These are phyloP conservation scores for Phytophthora macrochlamydospora DNA, from an alignment of 352 stramenopile genomes.

Conservation along the genomic window DNA sequence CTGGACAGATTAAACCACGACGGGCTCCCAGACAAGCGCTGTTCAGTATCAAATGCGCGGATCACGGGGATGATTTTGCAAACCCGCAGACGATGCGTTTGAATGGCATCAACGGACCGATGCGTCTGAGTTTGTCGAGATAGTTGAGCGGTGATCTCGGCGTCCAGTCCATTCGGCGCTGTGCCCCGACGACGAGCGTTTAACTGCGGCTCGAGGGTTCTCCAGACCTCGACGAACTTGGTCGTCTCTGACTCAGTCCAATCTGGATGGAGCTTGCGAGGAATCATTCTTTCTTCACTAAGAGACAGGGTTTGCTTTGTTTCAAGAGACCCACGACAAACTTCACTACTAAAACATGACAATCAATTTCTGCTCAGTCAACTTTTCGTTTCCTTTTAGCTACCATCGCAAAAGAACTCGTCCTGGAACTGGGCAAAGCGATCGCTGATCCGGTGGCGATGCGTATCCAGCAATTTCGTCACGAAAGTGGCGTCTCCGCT, in stretches of 20 bases:
- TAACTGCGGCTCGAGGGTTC: not conserved
- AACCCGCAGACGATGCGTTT: constrained; percentile 4
- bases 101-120: not conserved
- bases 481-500: constrained; percentile 3
- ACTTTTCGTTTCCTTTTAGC: too few species aligned
- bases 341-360: too few species aligned
- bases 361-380: too few species aligned
- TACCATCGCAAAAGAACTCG: not conserved
- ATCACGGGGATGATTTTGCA: constrained; percentile 20
- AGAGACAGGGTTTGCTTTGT: not conserved
- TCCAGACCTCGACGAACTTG: not conserved
- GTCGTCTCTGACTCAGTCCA: not conserved
- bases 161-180: constrained; percentile 7
- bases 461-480: not conserved
- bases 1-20: constrained; percentile 24
- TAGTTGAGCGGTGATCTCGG: constrained; percentile 3
- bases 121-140: constrained; percentile 1
- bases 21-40: not conserved
- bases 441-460: not conserved
- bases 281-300: not conserved
- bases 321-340: not conserved
- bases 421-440: not conserved
- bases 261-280: not conserved
- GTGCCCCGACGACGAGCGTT: not conserved
- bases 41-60: constrained; percentile 13